phyloP scores from a whole-genome alignment of 1,284 basidiomycete genomes.

The Mycena citricolor region DNA sequence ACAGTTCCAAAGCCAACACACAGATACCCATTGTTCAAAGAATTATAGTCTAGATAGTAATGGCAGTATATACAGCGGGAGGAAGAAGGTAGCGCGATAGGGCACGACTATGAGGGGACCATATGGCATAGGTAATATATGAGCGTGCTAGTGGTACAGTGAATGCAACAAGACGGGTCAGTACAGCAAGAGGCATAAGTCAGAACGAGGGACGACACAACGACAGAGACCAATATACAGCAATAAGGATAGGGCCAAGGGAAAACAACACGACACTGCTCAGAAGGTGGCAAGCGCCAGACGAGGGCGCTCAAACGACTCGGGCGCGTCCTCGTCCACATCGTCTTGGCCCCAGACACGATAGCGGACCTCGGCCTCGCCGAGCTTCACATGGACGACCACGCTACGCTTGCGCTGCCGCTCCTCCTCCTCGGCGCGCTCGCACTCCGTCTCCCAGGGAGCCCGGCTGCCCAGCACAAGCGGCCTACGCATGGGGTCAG shows the following conservation, averaged over 20 bases:
- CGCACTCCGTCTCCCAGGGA: slow-evolving; percentile 63
- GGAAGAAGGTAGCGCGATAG: not conserved
- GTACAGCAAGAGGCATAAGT: not conserved
- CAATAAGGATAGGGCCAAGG: slow-evolving; percentile 18
- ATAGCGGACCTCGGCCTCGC: slow-evolving; percentile 50
- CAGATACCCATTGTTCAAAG: too few relatives aligned
- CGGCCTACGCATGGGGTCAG: slow-evolving; percentile 49
- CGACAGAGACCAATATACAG: slow-evolving; percentile 22
- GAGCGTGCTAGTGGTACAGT: not conserved
- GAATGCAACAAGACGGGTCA: not conserved
- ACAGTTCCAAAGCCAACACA: too few relatives aligned
- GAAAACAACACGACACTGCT: not conserved
- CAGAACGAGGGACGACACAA: not conserved
- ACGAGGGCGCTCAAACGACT: slow-evolving; percentile 26
- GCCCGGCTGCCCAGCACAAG: slow-evolving; percentile 61
- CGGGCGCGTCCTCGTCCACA: slow-evolving; percentile 43
- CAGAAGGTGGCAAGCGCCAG: slow-evolving; percentile 16
- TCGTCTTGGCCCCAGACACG: slow-evolving; percentile 54
- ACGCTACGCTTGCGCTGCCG: slow-evolving; percentile 52
- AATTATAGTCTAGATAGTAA: not conserved
- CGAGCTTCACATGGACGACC: slow-evolving; percentile 57
- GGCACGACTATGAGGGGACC: not conserved
- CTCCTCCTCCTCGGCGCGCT: slow-evolving; percentile 56
- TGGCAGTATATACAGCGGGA: not conserved
- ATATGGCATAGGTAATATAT: too few relatives aligned